Evolutionary conservation across 441 rosid species (phyloP).

Genomic region (Euphorbia celastroides): DNA sequence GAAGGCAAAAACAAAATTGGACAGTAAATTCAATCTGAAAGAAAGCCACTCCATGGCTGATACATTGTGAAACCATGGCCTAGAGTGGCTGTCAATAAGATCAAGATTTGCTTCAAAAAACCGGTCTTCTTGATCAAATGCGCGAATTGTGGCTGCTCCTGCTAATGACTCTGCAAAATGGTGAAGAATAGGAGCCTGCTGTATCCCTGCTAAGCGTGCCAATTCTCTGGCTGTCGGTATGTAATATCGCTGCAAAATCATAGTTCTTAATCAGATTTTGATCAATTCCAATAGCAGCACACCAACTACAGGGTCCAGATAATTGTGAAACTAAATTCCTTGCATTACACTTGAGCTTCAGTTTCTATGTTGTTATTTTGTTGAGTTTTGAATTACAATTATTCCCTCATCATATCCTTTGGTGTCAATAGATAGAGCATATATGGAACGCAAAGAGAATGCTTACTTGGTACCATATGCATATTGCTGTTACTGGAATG

Average conservation of each 20-base stretch:
- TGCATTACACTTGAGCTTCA: background rate
- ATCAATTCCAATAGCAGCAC: background rate
- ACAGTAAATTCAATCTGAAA: slow-evolving; percentile 79
- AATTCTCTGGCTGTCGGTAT: slow-evolving; percentile 94
- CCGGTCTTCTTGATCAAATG: slow-evolving; percentile 78
- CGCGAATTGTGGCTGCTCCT: slow-evolving; percentile 91
- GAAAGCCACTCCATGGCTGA: slow-evolving; percentile 99
- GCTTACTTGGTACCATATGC: slow-evolving; percentile 94
- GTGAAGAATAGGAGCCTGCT: slow-evolving; percentile 93
- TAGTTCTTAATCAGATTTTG: background rate
- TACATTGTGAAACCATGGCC: slow-evolving; percentile 92
- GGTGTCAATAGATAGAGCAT: background rate
- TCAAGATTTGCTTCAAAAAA: slow-evolving; percentile 56
- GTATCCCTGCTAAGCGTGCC: slow-evolving; percentile 83
- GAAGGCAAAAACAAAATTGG: slow-evolving; percentile 92
- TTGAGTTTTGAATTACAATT: background rate
- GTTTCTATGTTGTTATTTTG: background rate
- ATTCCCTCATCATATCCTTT: background rate
- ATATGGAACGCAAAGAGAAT: slow-evolving; percentile 2
- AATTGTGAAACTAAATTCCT: slow-evolving; percentile 6
- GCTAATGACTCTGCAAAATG: slow-evolving; percentile 94
- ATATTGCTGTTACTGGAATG: slow-evolving; percentile 92
- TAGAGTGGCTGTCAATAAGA: slow-evolving; percentile 75
- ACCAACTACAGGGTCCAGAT: background rate
- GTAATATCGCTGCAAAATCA: slow-evolving; percentile 72